These are phyloP conservation scores for Naganishia liquefaciens DNA, from an alignment of 1,284 basidiomycete genomes.

Conservation along the genomic window DNA sequence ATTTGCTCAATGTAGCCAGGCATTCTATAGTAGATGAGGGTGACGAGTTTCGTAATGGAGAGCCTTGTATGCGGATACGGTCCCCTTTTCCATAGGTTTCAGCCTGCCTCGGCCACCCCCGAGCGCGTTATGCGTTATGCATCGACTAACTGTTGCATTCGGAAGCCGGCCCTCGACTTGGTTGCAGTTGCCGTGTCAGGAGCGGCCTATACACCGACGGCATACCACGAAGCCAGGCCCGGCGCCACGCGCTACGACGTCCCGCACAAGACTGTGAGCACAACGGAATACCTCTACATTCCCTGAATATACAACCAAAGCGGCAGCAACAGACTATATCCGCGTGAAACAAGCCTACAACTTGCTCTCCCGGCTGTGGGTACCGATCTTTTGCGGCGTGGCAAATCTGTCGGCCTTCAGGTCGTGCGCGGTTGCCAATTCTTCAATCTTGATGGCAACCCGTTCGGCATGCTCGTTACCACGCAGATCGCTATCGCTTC, in stretches of 20 bases:
- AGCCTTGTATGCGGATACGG: no score
- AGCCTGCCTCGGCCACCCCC: no score
- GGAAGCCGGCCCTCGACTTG: no score
- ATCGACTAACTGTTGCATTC: no score
- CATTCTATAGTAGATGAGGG: neutral
- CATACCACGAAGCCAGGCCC: no score
- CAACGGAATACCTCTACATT: neutral
- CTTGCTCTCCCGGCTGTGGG: conserved; percentile 18
- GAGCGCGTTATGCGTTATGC: no score
- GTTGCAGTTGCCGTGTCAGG: no score
- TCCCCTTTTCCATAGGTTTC: no score
- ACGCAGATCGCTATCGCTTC: conserved; percentile 46
- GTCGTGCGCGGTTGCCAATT: conserved; percentile 43
- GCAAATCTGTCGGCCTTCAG: conserved; percentile 34
- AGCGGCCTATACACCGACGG: no score
- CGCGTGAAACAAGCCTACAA: neutral
- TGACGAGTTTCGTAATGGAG: no score
- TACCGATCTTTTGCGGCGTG: conserved; percentile 16
- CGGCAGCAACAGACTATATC: neutral
- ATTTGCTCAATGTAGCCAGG: neutral
- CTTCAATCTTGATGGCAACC: conserved; percentile 40
- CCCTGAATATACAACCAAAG: conserved; percentile 15
- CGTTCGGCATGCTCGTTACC: conserved; percentile 35
- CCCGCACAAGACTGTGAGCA: no score
- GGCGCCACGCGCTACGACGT: no score